Conservation (phyloP, 2,329 filamentous ascomycete species). For the Diaporthe helianthi region DNA sequence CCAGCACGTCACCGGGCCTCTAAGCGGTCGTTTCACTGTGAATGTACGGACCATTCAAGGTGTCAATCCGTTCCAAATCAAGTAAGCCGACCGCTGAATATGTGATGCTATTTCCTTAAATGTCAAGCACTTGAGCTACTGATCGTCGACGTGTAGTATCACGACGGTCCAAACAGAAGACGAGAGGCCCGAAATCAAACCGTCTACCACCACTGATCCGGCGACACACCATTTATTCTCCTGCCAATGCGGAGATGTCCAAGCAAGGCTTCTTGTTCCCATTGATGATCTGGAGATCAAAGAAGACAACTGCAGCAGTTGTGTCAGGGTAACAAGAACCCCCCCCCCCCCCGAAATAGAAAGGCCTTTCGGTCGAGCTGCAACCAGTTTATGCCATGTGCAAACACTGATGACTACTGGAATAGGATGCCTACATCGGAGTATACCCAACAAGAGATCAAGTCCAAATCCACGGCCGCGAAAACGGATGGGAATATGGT, state of each 20-base stretch:
- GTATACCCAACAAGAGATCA: slow-evolving; percentile 4
- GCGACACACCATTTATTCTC: slow-evolving; percentile 26
- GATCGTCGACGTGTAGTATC: neutral
- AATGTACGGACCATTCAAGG: slow-evolving; percentile 28
- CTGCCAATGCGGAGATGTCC: slow-evolving; percentile 31
- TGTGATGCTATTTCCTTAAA: neutral
- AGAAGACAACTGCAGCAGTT: slow-evolving; percentile 44
- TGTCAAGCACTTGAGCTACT: neutral
- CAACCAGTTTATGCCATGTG: neutral
- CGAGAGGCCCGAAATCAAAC: neutral
- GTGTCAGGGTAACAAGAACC: slow-evolving; percentile 23
- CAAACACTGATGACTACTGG: neutral
- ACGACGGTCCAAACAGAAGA: neutral
- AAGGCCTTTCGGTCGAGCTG: too few relatives aligned
- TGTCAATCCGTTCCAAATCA: slow-evolving; percentile 29
- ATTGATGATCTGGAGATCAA: slow-evolving; percentile 52
- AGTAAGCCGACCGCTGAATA: neutral
- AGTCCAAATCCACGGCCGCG: neutral
- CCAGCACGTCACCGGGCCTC: neutral
- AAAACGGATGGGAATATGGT: neutral
- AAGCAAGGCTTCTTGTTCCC: slow-evolving; percentile 35
- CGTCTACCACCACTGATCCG: neutral
- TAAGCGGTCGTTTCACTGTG: slow-evolving; percentile 12
- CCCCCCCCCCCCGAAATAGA: neutral
- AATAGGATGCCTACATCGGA: slow-evolving; percentile 10